A percentile compares a stretch with the other conserved stretches of the same genome.
Evolutionary conservation across 2,329 filamentous ascomycete species (phyloP).

Genomic region (Dactylella cylindrospora): DNA sequence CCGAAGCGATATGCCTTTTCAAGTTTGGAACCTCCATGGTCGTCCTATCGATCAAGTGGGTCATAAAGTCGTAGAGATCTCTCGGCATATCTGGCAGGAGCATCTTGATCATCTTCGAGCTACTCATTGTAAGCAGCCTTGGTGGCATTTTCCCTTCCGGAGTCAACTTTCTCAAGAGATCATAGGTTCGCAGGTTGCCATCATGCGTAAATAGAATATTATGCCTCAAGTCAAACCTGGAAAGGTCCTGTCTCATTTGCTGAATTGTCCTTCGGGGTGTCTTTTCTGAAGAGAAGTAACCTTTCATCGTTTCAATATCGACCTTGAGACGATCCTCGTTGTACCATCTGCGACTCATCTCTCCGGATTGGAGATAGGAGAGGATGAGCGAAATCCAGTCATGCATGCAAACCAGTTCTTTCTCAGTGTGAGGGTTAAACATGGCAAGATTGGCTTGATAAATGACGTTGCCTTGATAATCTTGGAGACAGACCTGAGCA

Average conservation of each 20-base stretch:
- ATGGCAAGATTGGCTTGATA: conserved; percentile 37
- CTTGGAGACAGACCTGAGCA: conserved; percentile 18
- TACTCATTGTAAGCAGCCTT: conserved; percentile 29
- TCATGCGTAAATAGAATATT: conserved; percentile 34
- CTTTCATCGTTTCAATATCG: conserved; percentile 24
- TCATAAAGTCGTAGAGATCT: conserved; percentile 19
- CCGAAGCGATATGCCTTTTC: conserved; percentile 10
- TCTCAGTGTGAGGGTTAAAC: conserved; percentile 28
- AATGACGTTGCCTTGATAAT: conserved; percentile 17
- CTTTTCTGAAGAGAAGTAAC: conserved; percentile 18
- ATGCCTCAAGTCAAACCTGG: conserved; percentile 7
- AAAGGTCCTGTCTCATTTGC: conserved; percentile 18
- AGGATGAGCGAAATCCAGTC: conserved; percentile 22
- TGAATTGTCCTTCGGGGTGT: conserved; percentile 15
- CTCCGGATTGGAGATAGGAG: conserved; percentile 17
- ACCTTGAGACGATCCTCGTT: conserved; percentile 4
- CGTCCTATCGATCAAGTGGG: conserved; percentile 16
- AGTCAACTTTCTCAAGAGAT: conserved; percentile 15
- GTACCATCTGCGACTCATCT: conserved; percentile 33
- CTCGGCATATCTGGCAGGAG: conserved; percentile 18
- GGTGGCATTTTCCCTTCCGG: conserved; percentile 9
- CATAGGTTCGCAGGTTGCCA: conserved; percentile 23
- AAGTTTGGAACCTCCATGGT: conserved; percentile 7
- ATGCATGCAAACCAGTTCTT: conserved; percentile 18
- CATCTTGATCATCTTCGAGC: conserved; percentile 17